Base-by-base conservation (phyloP, 257 asterid species). In the Fraxinus pennsylvanica region DNA sequence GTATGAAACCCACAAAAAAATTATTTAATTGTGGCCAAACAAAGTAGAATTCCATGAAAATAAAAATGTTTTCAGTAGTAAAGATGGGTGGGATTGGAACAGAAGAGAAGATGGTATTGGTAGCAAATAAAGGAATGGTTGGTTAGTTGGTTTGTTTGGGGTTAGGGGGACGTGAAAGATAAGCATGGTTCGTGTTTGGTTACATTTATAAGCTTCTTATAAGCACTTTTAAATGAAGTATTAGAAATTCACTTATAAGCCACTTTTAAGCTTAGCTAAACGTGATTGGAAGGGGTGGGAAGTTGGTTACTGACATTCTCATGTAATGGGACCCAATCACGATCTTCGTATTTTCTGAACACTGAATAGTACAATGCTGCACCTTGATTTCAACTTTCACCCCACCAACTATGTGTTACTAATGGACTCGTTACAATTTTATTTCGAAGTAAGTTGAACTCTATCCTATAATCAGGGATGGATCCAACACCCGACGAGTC, bases 61-160 rank as follows among this genome's bases (percentile, higher is more conserved):
- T 65, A 22, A 21, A 38, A 13, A 50, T 5, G 41, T 65, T 81
- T 65, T 33, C 66, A 57, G 77, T 29, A 41, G 80, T 35, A 67
- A 74, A 57, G 68, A 57, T 66, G 38, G 19, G 38, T 36, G 47
- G 65, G 25, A 15, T 15, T 35, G 73, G 9, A 32, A 39, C 22
- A 36, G 72, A n/a, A 52, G 77, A 67, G 69, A 25, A 63, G 54
- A 21, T 79, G 81, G 0, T 69, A 77, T 17, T 66, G 83, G 84
- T 80, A 41, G 77, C 59, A 67, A 68, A 39, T 70, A 39, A 75
- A 67, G 79, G 43, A 79, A 67, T 35, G 76, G 73, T 61, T 68
- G 81, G 74, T 84, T 78, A 82, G 89, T 82, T 82, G 88, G 87
- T 84, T 81, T 86, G 87, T 84, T 87, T 88, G 84, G 87, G 89